Evolutionary conservation across 257 asterid genomes (phyloP).

Genomic region (Nicotiana benthamiana): DNA sequence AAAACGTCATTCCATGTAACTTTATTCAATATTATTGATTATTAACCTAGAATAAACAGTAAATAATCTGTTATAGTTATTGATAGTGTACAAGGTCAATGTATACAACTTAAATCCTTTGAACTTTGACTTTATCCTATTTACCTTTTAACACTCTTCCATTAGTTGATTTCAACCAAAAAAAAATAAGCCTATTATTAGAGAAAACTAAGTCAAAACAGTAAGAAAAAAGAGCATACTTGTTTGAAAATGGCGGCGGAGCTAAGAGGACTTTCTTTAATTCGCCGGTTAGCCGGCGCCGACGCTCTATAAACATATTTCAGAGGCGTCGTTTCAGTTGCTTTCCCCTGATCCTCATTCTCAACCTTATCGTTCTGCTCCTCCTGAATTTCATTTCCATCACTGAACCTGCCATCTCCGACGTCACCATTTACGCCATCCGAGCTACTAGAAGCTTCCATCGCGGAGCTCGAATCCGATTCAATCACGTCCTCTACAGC

Average conservation of each 20-base stretch:
- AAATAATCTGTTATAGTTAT: no score
- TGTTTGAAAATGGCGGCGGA: constrained; percentile 91
- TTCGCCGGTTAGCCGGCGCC: constrained; percentile 79
- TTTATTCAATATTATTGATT: no score
- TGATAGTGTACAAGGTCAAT: no score
- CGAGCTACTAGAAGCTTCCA: neutral
- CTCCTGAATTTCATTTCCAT: constrained; percentile 18
- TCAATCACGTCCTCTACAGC: constrained; percentile 8
- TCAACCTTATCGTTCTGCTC: constrained; percentile 23
- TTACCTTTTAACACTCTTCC: neutral
- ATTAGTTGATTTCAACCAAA: neutral
- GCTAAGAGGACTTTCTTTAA: constrained; percentile 91
- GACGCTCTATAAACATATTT: constrained; percentile 67
- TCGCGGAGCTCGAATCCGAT: constrained; percentile 12
- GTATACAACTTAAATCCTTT: no score
- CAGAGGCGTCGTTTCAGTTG: constrained; percentile 18
- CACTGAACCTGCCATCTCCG: constrained; percentile 17
- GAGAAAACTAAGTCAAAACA: neutral
- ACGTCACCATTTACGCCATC: constrained; percentile 7
- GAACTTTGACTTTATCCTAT: neutral
- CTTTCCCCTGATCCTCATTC: constrained; percentile 30
- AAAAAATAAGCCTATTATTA: neutral
- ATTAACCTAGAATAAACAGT: no score
- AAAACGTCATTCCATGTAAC: no score
- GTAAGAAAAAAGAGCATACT: constrained; percentile 24